These are phyloP conservation scores for Amylostereum areolatum DNA, from an alignment of 1,284 basidiomycete genomes.

Conservation along the genomic window DNA sequence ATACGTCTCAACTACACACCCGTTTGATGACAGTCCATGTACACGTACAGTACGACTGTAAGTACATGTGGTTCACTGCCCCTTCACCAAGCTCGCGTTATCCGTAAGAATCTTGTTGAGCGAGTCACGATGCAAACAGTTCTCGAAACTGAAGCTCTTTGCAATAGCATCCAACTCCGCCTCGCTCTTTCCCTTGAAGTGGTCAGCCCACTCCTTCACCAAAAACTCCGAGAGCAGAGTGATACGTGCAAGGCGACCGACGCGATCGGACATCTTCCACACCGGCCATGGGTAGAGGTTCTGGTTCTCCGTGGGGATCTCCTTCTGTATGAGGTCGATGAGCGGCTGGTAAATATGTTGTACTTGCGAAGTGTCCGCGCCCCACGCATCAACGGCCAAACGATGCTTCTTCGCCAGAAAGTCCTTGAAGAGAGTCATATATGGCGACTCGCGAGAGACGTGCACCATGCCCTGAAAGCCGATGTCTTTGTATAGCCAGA, in stretches of 20 bases:
- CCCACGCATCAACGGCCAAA: slow-evolving; percentile 63
- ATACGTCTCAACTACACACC: no score
- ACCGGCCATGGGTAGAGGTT: slow-evolving; percentile 45
- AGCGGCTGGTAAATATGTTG: slow-evolving; percentile 51
- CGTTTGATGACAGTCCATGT: no score
- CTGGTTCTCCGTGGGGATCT: slow-evolving; percentile 37
- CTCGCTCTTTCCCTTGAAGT: slow-evolving; percentile 48
- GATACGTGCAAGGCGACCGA: slow-evolving; percentile 51
- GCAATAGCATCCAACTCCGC: slow-evolving; percentile 57
- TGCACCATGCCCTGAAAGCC: slow-evolving; percentile 83
- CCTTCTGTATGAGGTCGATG: slow-evolving; percentile 43
- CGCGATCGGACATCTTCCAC: slow-evolving; percentile 38
- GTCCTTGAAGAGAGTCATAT: slow-evolving; percentile 55
- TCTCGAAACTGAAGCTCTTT: slow-evolving; percentile 54
- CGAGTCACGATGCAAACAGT: slow-evolving; percentile 44
- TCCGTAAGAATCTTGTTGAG: slow-evolving; percentile 42
- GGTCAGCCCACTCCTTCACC: slow-evolving; percentile 59
- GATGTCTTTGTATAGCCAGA: slow-evolving; percentile 85
- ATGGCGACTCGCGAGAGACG: slow-evolving; percentile 60
- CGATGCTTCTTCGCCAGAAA: slow-evolving; percentile 63
- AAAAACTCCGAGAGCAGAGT: slow-evolving; percentile 62
- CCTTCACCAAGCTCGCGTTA: slow-evolving; percentile 17
- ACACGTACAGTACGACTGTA: no score
- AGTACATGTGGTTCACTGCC: no score
- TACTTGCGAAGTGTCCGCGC: slow-evolving; percentile 44